A percentile compares a stretch with the other conserved stretches of the same genome.
phyloP scores from a whole-genome alignment of 371 early-diverging fungal genomes.

The Saksenaea oblongispora region DNA sequence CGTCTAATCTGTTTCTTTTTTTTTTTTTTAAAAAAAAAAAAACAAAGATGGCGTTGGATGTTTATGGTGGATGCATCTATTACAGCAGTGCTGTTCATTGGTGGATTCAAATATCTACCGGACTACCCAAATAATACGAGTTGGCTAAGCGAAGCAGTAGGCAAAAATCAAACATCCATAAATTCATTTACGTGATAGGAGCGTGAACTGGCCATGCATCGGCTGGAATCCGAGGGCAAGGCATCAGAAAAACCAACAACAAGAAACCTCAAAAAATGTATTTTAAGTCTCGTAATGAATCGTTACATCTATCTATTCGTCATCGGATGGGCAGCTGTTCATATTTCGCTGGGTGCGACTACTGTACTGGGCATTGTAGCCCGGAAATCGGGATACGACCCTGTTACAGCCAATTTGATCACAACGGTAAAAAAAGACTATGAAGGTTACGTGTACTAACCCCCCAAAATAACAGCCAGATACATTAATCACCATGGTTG shows the following conservation, averaged over 20 bases:
- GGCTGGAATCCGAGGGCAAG: conserved; percentile 12
- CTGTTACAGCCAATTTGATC: conserved; percentile 48
- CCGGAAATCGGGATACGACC: conserved; percentile 45
- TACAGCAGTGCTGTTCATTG: conserved; percentile 11
- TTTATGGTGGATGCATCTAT: conserved; percentile 20
- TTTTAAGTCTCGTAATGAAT: conserved; percentile 14
- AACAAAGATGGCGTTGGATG: conserved; percentile 21
- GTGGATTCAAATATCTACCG: conserved; percentile 17
- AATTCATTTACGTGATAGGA: conserved; percentile 12
- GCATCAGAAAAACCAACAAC: neutral
- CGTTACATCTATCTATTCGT: conserved; percentile 42
- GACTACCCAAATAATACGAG: conserved; percentile 18
- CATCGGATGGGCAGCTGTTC: conserved; percentile 40
- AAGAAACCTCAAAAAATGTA: neutral
- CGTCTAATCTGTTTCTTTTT: no score
- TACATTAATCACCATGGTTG: conserved; percentile 43
- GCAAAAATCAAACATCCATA: neutral
- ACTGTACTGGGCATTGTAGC: conserved; percentile 47
- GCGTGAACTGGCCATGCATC: conserved; percentile 26
- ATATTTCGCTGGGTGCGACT: conserved; percentile 35
- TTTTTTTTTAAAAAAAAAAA: no score
- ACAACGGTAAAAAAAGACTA: conserved; percentile 50
- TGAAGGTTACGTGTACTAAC: no score
- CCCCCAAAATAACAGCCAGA: conserved; percentile 30
- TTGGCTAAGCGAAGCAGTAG: conserved; percentile 21